Base-by-base conservation (phyloP, 164 flowering plant genomes). In the Magnolia sinica region DNA sequence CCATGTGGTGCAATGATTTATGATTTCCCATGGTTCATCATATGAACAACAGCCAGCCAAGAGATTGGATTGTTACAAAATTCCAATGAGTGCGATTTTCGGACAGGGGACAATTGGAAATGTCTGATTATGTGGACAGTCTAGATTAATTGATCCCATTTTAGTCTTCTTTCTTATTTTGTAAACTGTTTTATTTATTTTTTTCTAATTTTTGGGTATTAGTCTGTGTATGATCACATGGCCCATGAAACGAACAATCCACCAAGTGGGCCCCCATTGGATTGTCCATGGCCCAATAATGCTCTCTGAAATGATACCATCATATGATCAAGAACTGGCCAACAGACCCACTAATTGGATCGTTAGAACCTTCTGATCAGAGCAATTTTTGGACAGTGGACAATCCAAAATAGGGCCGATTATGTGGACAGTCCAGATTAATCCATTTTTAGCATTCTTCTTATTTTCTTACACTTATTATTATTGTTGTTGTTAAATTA, bases 141-240 rank as follows among this genome's bases (percentile, higher is more conserved):
- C 45, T 23, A 65, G n/a, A 65, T 65, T n/a, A n/a, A n/a, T n/a
- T 65, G 4, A 37, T 37, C 50, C 7, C 4, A 16, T 68, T 68
- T 22, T 31, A 68, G 18, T 13, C 27, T 11, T 31, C 8, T 68
- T 37, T 1, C 16, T 24, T 14, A 68, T 68, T 7, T 23, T 24
- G 1, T 10, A 37, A 8, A 20, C 2, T 37, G 45, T 37, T 37
- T 27, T 27, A 1, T 27, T 27, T n/a, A n/a, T n/a, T 31, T 29
- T 14, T 29, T 3, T 27, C 11, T 29, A 45, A 37, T 37, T n/a
- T 7, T 64, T 71, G 20, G 31, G 45, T 37, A 6, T 50, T 83
- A 92, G 96, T 98, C 78, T 95, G 87, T 93, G 97, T 96, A 0
- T 95, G 93, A 50, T 90, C 0, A 83, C 87, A 0, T 95, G 98